A percentile compares a stretch with the other conserved stretches of the same genome.
These are phyloP conservation scores for Calonectria hongkongensis DNA, from an alignment of 2,329 filamentous ascomycete genomes.

Conservation along the genomic window DNA sequence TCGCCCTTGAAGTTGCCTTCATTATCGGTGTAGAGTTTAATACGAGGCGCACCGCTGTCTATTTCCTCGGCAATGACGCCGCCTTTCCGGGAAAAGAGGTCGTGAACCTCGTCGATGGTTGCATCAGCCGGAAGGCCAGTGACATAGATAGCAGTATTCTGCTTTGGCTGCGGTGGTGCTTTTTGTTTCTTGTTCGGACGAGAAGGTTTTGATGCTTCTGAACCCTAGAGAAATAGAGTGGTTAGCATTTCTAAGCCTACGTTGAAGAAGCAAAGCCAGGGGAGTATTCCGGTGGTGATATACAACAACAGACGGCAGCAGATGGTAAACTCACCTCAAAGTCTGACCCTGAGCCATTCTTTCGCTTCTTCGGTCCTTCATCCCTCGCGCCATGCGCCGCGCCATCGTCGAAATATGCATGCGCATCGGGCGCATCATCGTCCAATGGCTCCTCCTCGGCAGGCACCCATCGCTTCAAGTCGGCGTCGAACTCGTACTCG, in stretches of 20 bases:
- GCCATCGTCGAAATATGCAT: constrained; percentile 59
- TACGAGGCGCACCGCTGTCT: constrained; percentile 88
- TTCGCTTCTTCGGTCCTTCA: constrained; percentile 63
- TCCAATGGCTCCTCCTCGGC: constrained; percentile 67
- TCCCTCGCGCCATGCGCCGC: constrained; percentile 51
- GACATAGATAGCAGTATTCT: constrained; percentile 95
- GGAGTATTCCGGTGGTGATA: not conserved
- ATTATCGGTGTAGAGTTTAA: constrained; percentile 93
- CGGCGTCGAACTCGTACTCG: constrained; percentile 88
- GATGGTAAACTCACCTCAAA: constrained; percentile 64
- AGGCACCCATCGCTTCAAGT: constrained; percentile 84
- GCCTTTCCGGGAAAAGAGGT: constrained; percentile 88
- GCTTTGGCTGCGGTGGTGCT: constrained; percentile 69
- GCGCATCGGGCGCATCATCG: constrained; percentile 64
- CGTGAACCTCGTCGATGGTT: constrained; percentile 85
- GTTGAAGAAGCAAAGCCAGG: too few species aligned
- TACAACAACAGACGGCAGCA: not conserved
- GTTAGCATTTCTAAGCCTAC: constrained; percentile 35
- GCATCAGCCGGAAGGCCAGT: constrained; percentile 89
- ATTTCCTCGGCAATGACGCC: constrained; percentile 97
- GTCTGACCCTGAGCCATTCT: constrained; percentile 61
- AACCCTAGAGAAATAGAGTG: constrained; percentile 42
- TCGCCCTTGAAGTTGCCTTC: constrained; percentile 94
- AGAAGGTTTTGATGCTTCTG: constrained; percentile 59
- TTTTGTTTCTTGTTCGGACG: constrained; percentile 68